Percentiles rank a stretch among this genome's conserved stretches.
These are phyloP conservation scores for Aquilaria agallochum DNA, from an alignment of 441 rosid genomes.

Conservation along the genomic window DNA sequence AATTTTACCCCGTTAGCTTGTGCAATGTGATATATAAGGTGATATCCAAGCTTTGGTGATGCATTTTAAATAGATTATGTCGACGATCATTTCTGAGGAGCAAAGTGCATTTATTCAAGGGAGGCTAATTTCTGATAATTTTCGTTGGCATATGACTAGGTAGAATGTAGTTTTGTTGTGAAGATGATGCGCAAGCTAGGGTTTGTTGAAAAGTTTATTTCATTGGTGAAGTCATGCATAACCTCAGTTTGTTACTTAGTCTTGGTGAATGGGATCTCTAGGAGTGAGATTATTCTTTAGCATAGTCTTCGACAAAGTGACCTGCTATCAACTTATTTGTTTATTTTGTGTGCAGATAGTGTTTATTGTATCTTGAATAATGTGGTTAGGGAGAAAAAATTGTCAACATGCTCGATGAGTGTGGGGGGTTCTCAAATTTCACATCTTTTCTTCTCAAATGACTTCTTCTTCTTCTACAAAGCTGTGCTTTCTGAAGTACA, in stretches of 20 bases:
- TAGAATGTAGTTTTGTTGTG: neutral
- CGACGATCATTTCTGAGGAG: neutral
- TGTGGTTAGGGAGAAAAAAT: neutral
- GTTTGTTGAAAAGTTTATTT: neutral
- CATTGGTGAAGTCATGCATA: neutral
- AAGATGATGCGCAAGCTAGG: neutral
- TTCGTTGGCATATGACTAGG: neutral
- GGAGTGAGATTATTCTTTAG: neutral
- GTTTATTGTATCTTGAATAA: neutral
- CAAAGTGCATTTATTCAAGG: neutral
- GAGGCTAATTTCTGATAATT: neutral
- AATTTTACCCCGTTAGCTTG: too few relatives aligned
- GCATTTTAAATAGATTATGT: neutral
- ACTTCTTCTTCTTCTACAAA: neutral
- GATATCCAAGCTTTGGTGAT: neutral
- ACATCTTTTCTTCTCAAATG: neutral
- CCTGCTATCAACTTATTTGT: neutral
- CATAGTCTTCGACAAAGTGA: too few relatives aligned
- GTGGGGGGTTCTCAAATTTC: neutral
- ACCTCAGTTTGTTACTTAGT: neutral
- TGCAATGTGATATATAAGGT: neutral
- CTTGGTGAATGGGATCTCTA: neutral
- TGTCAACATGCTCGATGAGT: neutral
- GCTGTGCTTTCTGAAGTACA: neutral
- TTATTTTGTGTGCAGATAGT: neutral